These are phyloP conservation scores for Yamadazyma sp. DNA, from an alignment of 805 yeast species.

Conservation along the genomic window DNA sequence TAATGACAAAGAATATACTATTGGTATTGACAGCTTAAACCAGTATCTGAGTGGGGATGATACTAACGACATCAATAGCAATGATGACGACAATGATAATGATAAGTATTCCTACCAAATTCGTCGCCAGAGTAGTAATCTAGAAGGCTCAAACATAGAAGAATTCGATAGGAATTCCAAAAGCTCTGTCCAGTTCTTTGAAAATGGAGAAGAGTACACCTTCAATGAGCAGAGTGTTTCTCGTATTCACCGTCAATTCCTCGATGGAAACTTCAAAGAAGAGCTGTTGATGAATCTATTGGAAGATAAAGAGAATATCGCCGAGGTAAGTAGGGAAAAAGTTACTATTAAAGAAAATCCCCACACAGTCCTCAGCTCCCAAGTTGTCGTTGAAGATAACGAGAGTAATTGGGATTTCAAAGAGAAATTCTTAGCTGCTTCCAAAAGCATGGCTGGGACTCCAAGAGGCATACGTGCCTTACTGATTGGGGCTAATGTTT, in stretches of 20 bases:
- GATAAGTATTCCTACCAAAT: background rate
- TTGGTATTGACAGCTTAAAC: too few species aligned
- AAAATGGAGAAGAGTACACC: conserved; percentile 12
- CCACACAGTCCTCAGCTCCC: too few species aligned
- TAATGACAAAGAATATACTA: too few species aligned
- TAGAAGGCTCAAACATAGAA: conserved; percentile 7
- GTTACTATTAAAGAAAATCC: too few species aligned
- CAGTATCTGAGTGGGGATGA: too few species aligned
- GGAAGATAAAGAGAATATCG: background rate
- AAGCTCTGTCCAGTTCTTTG: conserved; percentile 7
- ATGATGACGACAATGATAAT: background rate
- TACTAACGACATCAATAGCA: too few species aligned
- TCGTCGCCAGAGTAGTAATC: conserved; percentile 10
- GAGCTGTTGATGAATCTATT: background rate
- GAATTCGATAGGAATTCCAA: background rate
- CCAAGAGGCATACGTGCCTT: conserved; percentile 1
- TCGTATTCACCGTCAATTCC: background rate
- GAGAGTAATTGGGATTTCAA: conserved; percentile 1
- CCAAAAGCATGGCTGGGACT: too few species aligned
- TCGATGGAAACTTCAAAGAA: background rate
- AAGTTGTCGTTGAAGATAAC: background rate
- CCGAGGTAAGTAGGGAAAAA: too few species aligned
- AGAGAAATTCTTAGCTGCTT: too few species aligned
- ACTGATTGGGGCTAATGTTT: too few species aligned
- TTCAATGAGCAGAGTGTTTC: background rate